These are phyloP conservation scores for Ceratorhiza oryzae-sativae DNA, from an alignment of 1,284 basidiomycete species.

Conservation along the genomic window DNA sequence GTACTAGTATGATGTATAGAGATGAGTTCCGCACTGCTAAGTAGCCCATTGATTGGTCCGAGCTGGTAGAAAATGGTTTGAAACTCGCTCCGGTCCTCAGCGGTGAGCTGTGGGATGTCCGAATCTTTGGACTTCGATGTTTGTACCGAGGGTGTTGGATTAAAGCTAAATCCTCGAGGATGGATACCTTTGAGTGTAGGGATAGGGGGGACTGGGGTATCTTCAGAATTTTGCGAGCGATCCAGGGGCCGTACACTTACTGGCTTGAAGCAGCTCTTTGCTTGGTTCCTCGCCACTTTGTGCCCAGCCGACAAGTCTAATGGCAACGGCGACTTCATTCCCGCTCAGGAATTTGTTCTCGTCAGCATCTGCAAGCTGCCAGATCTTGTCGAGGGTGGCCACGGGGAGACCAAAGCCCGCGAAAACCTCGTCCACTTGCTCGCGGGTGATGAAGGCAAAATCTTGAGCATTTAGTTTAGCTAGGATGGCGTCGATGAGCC, in stretches of 20 bases:
- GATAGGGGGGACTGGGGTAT: conserved; percentile 75
- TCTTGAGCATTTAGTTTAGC: conserved; percentile 72
- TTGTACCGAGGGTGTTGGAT: no score
- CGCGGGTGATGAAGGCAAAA: conserved; percentile 84
- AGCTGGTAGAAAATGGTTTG: conserved; percentile 76
- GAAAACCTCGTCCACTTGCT: conserved; percentile 83
- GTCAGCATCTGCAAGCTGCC: conserved; percentile 90
- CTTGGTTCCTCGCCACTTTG: conserved; percentile 83
- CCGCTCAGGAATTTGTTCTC: conserved; percentile 90
- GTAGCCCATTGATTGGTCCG: conserved; percentile 76
- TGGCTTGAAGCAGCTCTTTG: conserved; percentile 66
- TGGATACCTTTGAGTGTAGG: conserved; percentile 82
- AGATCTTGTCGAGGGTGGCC: conserved; percentile 88
- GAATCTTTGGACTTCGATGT: no score
- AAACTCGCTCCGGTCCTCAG: conserved; percentile 85
- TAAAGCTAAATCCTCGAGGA: conserved; percentile 54
- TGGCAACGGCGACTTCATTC: conserved; percentile 83
- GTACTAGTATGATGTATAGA: conserved; percentile 25
- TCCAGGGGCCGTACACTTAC: conserved; percentile 56
- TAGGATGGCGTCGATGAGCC: conserved; percentile 75
- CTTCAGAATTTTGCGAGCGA: not conserved
- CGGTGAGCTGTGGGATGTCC: conserved; percentile 67
- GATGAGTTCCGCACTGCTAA: conserved; percentile 63
- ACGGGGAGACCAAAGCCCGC: conserved; percentile 79
- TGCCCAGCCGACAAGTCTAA: conserved; percentile 91